Base-by-base conservation (phyloP, 2,329 filamentous ascomycete genomes). In the Arachnomyces sp. region DNA sequence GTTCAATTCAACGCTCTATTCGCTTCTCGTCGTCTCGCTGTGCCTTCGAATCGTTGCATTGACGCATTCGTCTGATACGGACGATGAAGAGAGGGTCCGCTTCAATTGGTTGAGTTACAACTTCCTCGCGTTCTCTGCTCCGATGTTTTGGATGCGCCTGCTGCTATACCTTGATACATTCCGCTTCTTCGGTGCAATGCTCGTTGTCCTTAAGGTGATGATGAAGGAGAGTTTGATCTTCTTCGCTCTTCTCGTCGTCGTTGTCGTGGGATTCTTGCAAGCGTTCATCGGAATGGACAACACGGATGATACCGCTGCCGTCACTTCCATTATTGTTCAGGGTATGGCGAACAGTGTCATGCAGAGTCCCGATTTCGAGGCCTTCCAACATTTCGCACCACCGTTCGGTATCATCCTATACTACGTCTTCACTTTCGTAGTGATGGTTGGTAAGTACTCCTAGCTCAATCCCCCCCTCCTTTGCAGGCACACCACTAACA, bases 101-200 rank as follows among this genome's bases (percentile, higher is more conserved):
- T 86, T 81, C 61, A 95, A 93, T 59, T 72, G 77, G 43, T 68
- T 95, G 14, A 89, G 84, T 58, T 98, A 98, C 65, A 94, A 94
- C 63, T 88, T 96, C 59, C 69, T 98, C 16, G 88, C 92, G 7
- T 94, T 95, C 60, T 81, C 82, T 2, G 89, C 92, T 0, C 92
- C 92, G 0, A 85, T 98, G 84, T 96, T 98, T 63, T 98, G 92
- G 90, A 84, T 81, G 57, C 83, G 92, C 3, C 73, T 98, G 43
- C 67, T 98, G 46, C 76, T 98, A 5, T 98, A 95, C 58, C 77
- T 98, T 13, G 92, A 98, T 63, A 86, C 84, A 0, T 77, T 94
- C 72, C 81, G 85, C 40, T 98, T 98, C 71, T 98, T 98, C 55
- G 92, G 92, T 16, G 88, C 90, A 36, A 98, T 98, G 92, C 76